A percentile compares a stretch with the other conserved stretches of the same genome.
Conservation (phyloP, 2,329 filamentous ascomycete genomes). For the Sporothrix curviconia region DNA sequence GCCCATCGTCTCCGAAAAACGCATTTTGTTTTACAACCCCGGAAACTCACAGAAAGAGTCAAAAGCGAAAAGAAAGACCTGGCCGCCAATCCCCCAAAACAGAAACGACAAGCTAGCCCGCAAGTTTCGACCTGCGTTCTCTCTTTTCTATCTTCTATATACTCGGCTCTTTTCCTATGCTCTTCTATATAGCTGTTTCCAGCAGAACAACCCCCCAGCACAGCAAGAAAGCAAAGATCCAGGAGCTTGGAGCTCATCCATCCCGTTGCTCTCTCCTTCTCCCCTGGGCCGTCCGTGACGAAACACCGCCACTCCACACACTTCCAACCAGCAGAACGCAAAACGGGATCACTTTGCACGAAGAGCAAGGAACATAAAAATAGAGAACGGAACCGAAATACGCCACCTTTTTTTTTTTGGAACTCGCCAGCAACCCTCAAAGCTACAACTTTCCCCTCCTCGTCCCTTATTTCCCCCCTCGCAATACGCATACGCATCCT, state of each 20-base stretch:
- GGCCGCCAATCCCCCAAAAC: neutral
- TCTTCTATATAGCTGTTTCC: too few relatives aligned
- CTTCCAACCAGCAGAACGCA: too few relatives aligned
- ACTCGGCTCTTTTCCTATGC: neutral
- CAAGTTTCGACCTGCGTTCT: too few relatives aligned
- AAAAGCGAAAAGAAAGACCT: neutral
- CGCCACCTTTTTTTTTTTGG: neutral
- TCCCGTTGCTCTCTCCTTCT: conserved; percentile 14
- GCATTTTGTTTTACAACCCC: too few relatives aligned
- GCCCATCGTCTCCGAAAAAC: too few relatives aligned
- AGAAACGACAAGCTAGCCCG: too few relatives aligned
- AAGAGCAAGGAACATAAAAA: neutral
- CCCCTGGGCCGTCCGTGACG: conserved; percentile 17
- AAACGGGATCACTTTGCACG: neutral
- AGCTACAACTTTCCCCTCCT: neutral
- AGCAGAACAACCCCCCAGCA: conserved; percentile 9
- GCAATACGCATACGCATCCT: neutral
- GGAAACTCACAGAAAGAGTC: too few relatives aligned
- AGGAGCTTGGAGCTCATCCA: conserved; percentile 33
- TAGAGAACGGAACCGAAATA: conserved; percentile 7
- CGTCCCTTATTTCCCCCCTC: neutral
- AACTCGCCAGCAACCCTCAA: too few relatives aligned
- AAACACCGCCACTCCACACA: too few relatives aligned
- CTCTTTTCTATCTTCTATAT: neutral
- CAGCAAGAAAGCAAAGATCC: too few relatives aligned